phyloP scores from a whole-genome alignment of 2,329 filamentous ascomycete species.

The Myrmaecium sp. region DNA sequence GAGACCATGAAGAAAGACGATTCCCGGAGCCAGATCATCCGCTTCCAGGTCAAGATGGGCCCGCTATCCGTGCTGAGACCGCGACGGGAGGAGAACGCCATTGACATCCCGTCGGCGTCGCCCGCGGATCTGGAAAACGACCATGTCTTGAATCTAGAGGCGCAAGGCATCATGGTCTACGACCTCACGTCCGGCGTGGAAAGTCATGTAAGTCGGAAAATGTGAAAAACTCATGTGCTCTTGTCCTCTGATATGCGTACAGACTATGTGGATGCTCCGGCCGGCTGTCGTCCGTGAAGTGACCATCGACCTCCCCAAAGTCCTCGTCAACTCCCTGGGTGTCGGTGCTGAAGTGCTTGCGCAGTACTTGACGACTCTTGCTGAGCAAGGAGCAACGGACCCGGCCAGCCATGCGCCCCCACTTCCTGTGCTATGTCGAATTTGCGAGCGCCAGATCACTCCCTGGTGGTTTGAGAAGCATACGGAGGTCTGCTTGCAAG shows the following conservation, averaged over 20 bases:
- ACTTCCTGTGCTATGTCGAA: slow-evolving; percentile 76
- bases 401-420: slow-evolving; percentile 64
- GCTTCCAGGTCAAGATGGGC: slow-evolving; percentile 20
- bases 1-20: slow-evolving; percentile 84
- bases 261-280: slow-evolving; percentile 99
- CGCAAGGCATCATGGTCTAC: slow-evolving; percentile 96
- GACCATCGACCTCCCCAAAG: slow-evolving; percentile 78
- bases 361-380: slow-evolving; percentile 76
- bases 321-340: slow-evolving; percentile 84
- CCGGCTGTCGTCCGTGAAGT: slow-evolving; percentile 83
- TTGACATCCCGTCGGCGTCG: slow-evolving; percentile 17
- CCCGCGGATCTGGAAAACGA: slow-evolving; percentile 23
- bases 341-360: slow-evolving; percentile 90
- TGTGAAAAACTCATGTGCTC: too few species aligned
- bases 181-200: slow-evolving; percentile 72
- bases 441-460: slow-evolving; percentile 91
- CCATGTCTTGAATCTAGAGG: slow-evolving; percentile 63
- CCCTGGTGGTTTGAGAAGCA: slow-evolving; percentile 99
- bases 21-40: slow-evolving; percentile 61
- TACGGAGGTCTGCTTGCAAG: slow-evolving; percentile 86
- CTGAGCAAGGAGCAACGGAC: slow-evolving; percentile 64
- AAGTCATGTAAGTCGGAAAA: slow-evolving; percentile 56
- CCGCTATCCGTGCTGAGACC: slow-evolving; percentile 17
- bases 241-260: slow-evolving; percentile 11
- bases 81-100: slow-evolving; percentile 13